Conservation (phyloP, 1,284 basidiomycete species). For the Schizophyllum amplum region DNA sequence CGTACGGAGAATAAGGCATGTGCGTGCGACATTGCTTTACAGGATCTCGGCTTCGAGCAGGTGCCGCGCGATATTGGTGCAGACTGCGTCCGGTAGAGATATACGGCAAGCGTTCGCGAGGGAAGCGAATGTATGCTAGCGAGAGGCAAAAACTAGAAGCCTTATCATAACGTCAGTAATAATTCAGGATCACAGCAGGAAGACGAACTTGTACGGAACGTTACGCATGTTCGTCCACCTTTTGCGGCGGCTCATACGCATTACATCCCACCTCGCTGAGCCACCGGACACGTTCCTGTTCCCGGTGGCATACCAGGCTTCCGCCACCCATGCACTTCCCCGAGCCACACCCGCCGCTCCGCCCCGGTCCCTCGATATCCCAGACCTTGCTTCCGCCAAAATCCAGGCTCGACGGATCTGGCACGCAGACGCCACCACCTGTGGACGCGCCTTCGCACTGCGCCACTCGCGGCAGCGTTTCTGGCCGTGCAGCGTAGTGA, state of each 20-base stretch:
- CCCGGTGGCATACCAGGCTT: neutral
- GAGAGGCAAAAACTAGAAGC: no score
- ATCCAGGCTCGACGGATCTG: neutral
- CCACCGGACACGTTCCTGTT: neutral
- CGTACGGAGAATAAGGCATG: no score
- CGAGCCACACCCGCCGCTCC: neutral
- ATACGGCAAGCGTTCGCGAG: no score
- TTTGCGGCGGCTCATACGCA: neutral
- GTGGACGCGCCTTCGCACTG: slow-evolving; percentile 18
- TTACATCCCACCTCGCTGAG: neutral
- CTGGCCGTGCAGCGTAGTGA: slow-evolving; percentile 40
- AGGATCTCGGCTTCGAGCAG: no score
- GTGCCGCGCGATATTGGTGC: no score
- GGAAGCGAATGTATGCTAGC: no score
- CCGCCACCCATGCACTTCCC: neutral
- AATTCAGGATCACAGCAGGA: no score
- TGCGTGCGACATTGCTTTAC: no score
- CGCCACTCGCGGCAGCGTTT: slow-evolving; percentile 43
- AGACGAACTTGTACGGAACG: no score
- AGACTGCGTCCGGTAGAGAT: no score
- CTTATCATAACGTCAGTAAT: no score
- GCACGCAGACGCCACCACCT: neutral
- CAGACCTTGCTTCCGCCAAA: neutral
- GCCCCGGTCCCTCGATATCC: neutral
- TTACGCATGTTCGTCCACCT: no score